A percentile compares a stretch with the other conserved stretches of the same genome.
Evolutionary conservation across 2,329 filamentous ascomycete genomes (phyloP).

Genomic region (Aspergillus piperis): DNA sequence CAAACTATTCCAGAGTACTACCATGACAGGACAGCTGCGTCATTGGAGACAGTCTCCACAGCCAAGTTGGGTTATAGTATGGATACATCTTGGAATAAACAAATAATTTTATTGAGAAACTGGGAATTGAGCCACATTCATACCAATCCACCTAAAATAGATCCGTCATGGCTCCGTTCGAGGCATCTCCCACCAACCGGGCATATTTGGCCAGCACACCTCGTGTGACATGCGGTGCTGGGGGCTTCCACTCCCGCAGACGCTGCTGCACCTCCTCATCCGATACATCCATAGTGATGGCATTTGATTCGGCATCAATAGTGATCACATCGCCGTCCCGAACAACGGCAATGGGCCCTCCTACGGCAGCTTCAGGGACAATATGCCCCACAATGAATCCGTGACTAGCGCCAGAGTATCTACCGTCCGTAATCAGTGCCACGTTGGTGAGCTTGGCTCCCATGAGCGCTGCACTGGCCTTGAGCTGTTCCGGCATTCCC

Average conservation of each 20-base stretch:
- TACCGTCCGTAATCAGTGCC: constrained; percentile 86
- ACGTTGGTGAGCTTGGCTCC: constrained; percentile 85
- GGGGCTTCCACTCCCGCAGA: constrained; percentile 68
- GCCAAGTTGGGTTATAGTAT: not conserved
- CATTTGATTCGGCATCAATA: constrained; percentile 80
- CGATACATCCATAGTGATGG: constrained; percentile 68
- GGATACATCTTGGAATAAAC: not conserved
- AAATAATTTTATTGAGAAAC: no score
- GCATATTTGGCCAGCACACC: constrained; percentile 91
- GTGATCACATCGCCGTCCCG: constrained; percentile 77
- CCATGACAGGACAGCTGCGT: not conserved
- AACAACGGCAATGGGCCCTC: constrained; percentile 84
- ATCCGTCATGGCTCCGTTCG: constrained; percentile 88
- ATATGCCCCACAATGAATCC: constrained; percentile 95
- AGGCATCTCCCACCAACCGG: constrained; percentile 82
- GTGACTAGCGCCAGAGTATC: constrained; percentile 85
- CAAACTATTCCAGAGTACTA: not conserved
- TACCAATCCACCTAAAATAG: constrained; percentile 51
- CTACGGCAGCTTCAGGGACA: constrained; percentile 83
- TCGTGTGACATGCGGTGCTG: constrained; percentile 71
- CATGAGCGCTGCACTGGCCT: constrained; percentile 86
- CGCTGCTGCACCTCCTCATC: constrained; percentile 70
- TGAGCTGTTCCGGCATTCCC: constrained; percentile 94
- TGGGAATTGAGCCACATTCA: no score
- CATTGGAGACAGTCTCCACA: not conserved